Percentiles rank a stretch among this genome's conserved stretches.
phyloP scores from a whole-genome alignment of 2,329 filamentous ascomycete species.

The Penicillium paneum region DNA sequence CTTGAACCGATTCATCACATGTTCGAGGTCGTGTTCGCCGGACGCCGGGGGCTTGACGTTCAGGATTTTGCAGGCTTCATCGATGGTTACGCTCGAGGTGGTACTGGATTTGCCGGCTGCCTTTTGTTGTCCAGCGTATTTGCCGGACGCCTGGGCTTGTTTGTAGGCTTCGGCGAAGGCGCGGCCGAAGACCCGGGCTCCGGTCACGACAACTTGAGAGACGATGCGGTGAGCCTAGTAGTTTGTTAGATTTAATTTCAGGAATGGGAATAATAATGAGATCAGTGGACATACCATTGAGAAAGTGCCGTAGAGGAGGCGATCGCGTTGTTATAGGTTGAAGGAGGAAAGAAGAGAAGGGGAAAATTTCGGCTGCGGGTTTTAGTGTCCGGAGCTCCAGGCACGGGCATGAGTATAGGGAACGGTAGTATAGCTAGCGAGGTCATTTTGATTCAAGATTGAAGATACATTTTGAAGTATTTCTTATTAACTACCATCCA shows the following conservation, averaged over 20 bases:
- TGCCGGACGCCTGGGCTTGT: constrained; percentile 83
- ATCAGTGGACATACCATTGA: constrained; percentile 25
- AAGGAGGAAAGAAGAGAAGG: constrained; percentile 23
- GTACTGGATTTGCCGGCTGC: constrained; percentile 52
- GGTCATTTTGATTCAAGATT: background rate
- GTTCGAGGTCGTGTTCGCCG: constrained; percentile 73
- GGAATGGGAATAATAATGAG: background rate
- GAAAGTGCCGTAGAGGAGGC: constrained; percentile 14
- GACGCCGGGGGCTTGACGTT: constrained; percentile 86
- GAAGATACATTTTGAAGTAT: background rate
- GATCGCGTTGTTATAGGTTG: constrained; percentile 15
- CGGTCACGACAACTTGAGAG: constrained; percentile 86
- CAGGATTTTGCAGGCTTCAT: constrained; percentile 95
- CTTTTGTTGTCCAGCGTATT: constrained; percentile 74
- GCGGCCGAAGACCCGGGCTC: constrained; percentile 85
- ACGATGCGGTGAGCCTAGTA: constrained; percentile 86
- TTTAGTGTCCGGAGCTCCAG: constrained; percentile 24
- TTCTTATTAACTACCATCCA: background rate
- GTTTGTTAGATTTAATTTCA: constrained; percentile 4
- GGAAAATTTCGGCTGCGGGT: constrained; percentile 28
- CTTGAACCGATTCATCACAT: constrained; percentile 86
- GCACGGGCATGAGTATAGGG: background rate
- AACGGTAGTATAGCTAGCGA: background rate
- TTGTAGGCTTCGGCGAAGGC: constrained; percentile 93
- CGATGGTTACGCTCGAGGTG: constrained; percentile 77